Conservation (phyloP, 164 flowering plant genomes). For the Chimonanthus praecox region DNA sequence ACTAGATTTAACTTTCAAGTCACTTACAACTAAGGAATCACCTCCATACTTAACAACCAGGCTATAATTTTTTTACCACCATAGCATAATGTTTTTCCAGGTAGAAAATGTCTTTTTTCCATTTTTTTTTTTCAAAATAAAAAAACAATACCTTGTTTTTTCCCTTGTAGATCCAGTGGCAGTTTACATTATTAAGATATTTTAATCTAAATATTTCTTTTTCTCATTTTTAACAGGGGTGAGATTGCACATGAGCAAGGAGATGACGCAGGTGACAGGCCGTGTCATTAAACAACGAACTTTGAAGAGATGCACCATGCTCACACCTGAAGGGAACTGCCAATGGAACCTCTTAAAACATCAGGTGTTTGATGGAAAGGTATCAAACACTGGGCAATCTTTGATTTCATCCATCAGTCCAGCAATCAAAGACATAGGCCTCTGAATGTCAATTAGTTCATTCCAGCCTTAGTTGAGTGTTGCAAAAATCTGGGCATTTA, state of each 20-base stretch:
- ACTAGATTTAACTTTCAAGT: not conserved
- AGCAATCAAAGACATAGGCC: not conserved
- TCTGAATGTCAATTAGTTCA: slow-evolving; percentile 22
- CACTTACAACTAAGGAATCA: no score
- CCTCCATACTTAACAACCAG: not conserved
- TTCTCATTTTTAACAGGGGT: not conserved
- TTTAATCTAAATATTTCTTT: no score
- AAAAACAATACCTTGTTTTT: no score
- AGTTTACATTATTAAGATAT: not conserved
- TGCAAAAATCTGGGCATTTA: slow-evolving; percentile 35
- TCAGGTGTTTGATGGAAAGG: slow-evolving; percentile 42
- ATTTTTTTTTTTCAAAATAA: no score
- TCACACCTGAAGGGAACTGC: slow-evolving; percentile 39
- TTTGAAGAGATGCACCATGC: slow-evolving; percentile 22
- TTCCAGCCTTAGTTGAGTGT: slow-evolving; percentile 23
- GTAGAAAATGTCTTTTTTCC: no score
- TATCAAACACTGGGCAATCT: slow-evolving; percentile 51
- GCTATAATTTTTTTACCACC: not conserved
- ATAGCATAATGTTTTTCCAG: not conserved
- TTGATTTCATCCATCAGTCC: slow-evolving; percentile 28
- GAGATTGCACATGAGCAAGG: slow-evolving; percentile 10
- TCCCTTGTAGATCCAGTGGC: no score
- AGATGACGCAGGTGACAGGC: slow-evolving; percentile 53
- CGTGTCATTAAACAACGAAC: slow-evolving; percentile 56
- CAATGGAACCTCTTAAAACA: slow-evolving; percentile 63